A percentile compares a stretch with the other conserved stretches of the same genome.
Evolutionary conservation across 2,329 filamentous ascomycete species (phyloP).

Genomic region (Alternaria solani): DNA sequence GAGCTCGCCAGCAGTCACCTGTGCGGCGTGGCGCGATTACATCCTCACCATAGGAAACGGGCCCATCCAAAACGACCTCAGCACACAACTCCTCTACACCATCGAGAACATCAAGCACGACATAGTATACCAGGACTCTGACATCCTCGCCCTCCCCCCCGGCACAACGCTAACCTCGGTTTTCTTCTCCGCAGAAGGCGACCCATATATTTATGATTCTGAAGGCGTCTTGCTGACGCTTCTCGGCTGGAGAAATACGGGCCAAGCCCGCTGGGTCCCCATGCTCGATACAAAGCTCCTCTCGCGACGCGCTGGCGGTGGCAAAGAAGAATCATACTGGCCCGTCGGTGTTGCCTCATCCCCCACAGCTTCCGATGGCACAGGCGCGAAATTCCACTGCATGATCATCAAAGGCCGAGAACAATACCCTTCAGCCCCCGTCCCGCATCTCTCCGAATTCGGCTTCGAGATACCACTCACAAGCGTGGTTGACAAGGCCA

Average conservation of each 20-base stretch:
- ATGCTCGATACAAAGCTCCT: slow-evolving; percentile 88
- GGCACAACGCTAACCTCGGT: slow-evolving; percentile 78
- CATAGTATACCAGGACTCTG: slow-evolving; percentile 93
- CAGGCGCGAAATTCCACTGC: slow-evolving; percentile 91
- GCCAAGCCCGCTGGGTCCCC: slow-evolving; percentile 89
- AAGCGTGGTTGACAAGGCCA: slow-evolving; percentile 55
- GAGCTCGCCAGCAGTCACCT: slow-evolving; percentile 87
- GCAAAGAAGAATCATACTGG: slow-evolving; percentile 91
- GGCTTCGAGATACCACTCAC: slow-evolving; percentile 86
- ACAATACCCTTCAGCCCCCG: slow-evolving; percentile 82
- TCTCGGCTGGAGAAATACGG: slow-evolving; percentile 86
- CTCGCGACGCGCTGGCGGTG: slow-evolving; percentile 80
- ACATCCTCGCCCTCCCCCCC: slow-evolving; percentile 83
- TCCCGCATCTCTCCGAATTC: slow-evolving; percentile 91
- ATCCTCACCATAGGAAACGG: slow-evolving; percentile 97
- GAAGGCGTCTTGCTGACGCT: slow-evolving; percentile 87
- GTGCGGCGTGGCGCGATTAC: slow-evolving; percentile 93
- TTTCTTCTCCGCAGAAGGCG: slow-evolving; percentile 93
- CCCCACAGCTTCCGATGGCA: slow-evolving; percentile 66
- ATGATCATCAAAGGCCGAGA: slow-evolving; percentile 98
- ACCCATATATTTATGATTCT: slow-evolving; percentile 95
- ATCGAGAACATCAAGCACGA: slow-evolving; percentile 95
- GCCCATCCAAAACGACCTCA: slow-evolving; percentile 79
- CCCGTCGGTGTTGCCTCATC: slow-evolving; percentile 90
- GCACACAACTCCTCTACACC: slow-evolving; percentile 81